A percentile compares a stretch with the other conserved stretches of the same genome.
Evolutionary conservation across 805 yeast genomes (phyloP).

Genomic region (Metschnikowia drakensbergensis): DNA sequence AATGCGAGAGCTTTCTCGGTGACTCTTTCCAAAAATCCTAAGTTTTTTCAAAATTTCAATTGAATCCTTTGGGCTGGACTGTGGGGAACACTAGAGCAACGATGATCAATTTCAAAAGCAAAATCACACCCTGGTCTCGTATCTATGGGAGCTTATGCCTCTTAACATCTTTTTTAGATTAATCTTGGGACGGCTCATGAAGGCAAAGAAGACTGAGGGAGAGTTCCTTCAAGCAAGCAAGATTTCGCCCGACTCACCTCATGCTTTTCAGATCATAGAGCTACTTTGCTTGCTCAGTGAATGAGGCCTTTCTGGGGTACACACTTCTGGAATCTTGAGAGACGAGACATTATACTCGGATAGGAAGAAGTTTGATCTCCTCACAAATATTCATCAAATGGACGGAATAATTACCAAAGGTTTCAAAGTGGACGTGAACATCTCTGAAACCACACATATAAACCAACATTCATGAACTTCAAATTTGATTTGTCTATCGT

Average conservation of each 20-base stretch:
- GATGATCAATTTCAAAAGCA: constrained; percentile 8
- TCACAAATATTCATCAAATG: constrained; percentile 12
- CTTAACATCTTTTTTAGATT: constrained; percentile 18
- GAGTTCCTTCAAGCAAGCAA: constrained; percentile 19
- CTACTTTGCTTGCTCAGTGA: constrained; percentile 18
- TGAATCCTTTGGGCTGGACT: constrained; percentile 19
- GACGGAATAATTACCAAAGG: constrained; percentile 14
- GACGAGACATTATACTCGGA: constrained; percentile 13
- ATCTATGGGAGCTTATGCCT: constrained; percentile 20
- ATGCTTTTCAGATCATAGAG: constrained; percentile 15
- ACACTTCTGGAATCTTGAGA: constrained; percentile 12
- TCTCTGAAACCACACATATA: constrained; percentile 12
- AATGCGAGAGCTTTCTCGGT: constrained; percentile 18
- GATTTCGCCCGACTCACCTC: constrained; percentile 14
- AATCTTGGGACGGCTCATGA: constrained; percentile 20
- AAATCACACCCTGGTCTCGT: constrained; percentile 16
- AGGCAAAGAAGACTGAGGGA: constrained; percentile 18
- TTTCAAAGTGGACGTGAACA: constrained; percentile 13
- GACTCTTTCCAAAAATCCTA: constrained; percentile 10
- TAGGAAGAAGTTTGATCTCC: constrained; percentile 10
- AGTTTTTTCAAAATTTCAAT: constrained; percentile 12
- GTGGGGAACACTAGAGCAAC: constrained; percentile 1
- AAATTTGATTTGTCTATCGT: constrained; percentile 17
- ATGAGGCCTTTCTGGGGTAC: constrained; percentile 17
- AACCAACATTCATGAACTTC: constrained; percentile 18